Evolutionary conservation across 1,139 yeast species (phyloP).

Genomic region (Candida sp.): DNA sequence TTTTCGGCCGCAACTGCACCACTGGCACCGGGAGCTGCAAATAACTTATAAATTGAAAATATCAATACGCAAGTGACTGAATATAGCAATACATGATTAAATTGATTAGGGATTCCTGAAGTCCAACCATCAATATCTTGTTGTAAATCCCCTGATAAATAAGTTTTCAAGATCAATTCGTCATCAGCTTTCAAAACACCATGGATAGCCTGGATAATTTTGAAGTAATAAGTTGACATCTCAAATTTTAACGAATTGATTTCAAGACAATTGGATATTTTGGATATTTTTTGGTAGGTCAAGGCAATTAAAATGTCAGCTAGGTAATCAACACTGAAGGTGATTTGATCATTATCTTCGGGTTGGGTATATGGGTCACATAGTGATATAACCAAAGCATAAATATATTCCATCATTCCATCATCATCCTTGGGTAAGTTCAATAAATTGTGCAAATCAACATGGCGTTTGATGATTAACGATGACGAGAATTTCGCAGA

Average conservation of each 20-base stretch:
- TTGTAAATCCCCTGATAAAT: constrained; percentile 41
- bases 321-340: constrained; percentile 52
- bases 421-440: neutral
- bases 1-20: constrained; percentile 3
- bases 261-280: constrained; percentile 6
- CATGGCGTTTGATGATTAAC: neutral
- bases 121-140: constrained; percentile 48
- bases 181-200: constrained; percentile 42
- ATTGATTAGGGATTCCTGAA: constrained; percentile 36
- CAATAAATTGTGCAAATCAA: neutral
- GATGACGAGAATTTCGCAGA: neutral
- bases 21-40: constrained; percentile 19
- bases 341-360: constrained; percentile 48
- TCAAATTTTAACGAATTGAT: constrained; percentile 33
- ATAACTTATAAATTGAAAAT: constrained; percentile 50
- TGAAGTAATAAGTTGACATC: constrained; percentile 34
- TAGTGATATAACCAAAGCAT: constrained; percentile 36
- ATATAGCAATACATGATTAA: constrained; percentile 43
- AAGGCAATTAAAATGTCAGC: constrained; percentile 52
- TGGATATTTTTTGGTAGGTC: constrained; percentile 13
- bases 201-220: constrained; percentile 40
- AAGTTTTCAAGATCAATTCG: constrained; percentile 35
- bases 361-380: constrained; percentile 73
- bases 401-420: constrained; percentile 10
- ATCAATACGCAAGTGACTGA: constrained; percentile 50